A percentile compares a stretch with the other conserved stretches of the same genome.
Evolutionary conservation across 768 basidiomycete species (phyloP).

Genomic region (Sutorius australiensis): DNA sequence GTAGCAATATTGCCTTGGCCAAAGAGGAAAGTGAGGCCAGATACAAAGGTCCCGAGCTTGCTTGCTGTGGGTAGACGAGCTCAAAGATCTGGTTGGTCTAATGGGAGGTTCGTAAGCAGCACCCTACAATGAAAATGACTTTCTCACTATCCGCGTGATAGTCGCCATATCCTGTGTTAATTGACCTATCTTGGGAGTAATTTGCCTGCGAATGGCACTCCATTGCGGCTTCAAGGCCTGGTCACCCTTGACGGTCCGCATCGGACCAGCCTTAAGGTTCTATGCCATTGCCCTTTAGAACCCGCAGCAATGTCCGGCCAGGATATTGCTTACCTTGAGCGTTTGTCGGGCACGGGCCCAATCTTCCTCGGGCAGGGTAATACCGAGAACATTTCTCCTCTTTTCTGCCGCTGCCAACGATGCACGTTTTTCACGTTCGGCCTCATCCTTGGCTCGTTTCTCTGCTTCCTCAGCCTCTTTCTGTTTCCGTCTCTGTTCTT

Average conservation of each 20-base stretch:
- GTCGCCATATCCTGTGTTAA: constrained; percentile 65
- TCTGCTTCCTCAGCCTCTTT: constrained; percentile 31
- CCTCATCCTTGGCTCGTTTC: constrained; percentile 32
- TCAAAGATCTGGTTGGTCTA: constrained; percentile 42
- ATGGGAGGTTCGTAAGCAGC: constrained; percentile 10
- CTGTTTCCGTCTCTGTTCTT: constrained; percentile 39
- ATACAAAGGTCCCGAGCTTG: constrained; percentile 47
- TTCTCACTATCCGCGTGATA: constrained; percentile 63
- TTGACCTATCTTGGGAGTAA: constrained; percentile 86
- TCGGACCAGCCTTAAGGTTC: constrained; percentile 60
- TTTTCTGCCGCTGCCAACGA: constrained; percentile 37
- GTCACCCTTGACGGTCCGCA: constrained; percentile 61
- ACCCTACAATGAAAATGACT: constrained; percentile 5
- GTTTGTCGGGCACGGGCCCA: constrained; percentile 55
- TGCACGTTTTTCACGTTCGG: constrained; percentile 34
- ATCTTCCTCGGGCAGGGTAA: constrained; percentile 57
- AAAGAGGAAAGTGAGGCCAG: constrained; percentile 81
- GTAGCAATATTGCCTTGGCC: constrained; percentile 80
- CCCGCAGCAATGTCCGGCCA: constrained; percentile 18
- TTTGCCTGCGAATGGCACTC: constrained; percentile 67
- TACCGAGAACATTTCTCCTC: constrained; percentile 43
- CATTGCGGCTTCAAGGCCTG: constrained; percentile 55
- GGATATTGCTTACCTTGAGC: constrained; percentile 44
- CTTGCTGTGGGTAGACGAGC: constrained; percentile 35
- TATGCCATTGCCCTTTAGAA: constrained; percentile 30